phyloP scores from a whole-genome alignment of 2,329 filamentous ascomycete species.

The Colletotrichum scovillei region DNA sequence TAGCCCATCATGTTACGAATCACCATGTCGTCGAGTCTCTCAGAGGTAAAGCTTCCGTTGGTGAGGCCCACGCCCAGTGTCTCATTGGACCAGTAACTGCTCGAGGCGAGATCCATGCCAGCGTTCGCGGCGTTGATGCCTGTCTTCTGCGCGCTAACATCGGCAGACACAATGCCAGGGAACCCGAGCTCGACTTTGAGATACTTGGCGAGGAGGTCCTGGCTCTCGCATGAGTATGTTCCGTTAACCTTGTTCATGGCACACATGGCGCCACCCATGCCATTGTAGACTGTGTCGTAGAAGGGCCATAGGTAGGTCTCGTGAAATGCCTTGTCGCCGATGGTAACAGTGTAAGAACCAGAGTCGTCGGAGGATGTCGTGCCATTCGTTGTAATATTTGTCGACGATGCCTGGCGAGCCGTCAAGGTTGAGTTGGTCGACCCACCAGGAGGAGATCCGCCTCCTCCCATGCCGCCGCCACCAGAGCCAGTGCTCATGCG shows the following conservation, averaged over 20 bases:
- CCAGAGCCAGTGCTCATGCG: constrained; percentile 43
- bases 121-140: constrained; percentile 42
- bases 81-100: constrained; percentile 65
- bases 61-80: constrained; percentile 65
- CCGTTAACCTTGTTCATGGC: constrained; percentile 41
- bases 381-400: constrained; percentile 65
- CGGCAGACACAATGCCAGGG: constrained; percentile 37
- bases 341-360: constrained; percentile 42
- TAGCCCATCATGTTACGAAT: constrained; percentile 64
- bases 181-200: constrained; percentile 45
- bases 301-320: constrained; percentile 42
- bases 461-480: constrained; percentile 55
- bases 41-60: constrained; percentile 67
- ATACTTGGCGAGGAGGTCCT: constrained; percentile 37
- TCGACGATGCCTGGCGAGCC: constrained; percentile 75
- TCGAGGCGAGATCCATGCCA: constrained; percentile 49
- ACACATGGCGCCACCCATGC: constrained; percentile 40
- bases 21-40: constrained; percentile 71
- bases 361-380: constrained; percentile 60
- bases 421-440: background rate
- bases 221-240: constrained; percentile 40
- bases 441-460: constrained; percentile 50
- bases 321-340: constrained; percentile 40
- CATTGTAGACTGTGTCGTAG: constrained; percentile 37
- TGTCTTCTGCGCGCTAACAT: constrained; percentile 38